These are phyloP conservation scores for Akanthomyces dipterigenus DNA, from an alignment of 2,329 filamentous ascomycete species.

Conservation along the genomic window DNA sequence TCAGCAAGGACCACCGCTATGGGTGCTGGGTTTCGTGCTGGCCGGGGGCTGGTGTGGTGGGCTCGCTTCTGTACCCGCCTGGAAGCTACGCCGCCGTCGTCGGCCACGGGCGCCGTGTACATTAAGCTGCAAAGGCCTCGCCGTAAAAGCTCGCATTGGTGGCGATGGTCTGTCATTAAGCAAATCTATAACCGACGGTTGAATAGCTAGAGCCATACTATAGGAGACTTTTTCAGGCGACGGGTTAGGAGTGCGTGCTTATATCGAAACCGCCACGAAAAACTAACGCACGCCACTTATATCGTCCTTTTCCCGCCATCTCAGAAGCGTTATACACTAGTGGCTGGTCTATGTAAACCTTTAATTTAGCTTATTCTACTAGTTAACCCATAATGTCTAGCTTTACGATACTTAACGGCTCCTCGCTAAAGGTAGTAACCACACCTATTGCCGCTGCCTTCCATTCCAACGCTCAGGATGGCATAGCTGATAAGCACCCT, in stretches of 20 bases:
- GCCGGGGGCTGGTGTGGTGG: no score
- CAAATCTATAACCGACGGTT: no score
- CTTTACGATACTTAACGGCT: conserved; percentile 47
- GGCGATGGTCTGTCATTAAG: no score
- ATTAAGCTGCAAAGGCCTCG: no score
- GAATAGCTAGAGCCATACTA: background rate
- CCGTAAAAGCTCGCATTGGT: no score
- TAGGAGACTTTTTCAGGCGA: no score
- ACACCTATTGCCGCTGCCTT: background rate
- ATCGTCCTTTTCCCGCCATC: conserved; percentile 21
- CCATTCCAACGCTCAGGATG: background rate
- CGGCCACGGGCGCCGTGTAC: background rate
- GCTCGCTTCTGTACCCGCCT: no score
- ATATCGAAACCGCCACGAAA: conserved; percentile 17
- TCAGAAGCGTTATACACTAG: no score
- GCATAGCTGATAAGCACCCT: background rate
- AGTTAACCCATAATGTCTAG: conserved; percentile 34
- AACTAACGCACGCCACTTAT: conserved; percentile 17
- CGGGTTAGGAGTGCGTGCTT: no score
- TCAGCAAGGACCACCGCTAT: no score
- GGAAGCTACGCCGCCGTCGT: background rate
- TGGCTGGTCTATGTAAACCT: background rate
- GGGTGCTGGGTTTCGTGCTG: no score
- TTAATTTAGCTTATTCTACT: background rate
- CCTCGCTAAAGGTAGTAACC: conserved; percentile 32